phyloP scores from a whole-genome alignment of 257 asterid species.

The Agastache rugosa region DNA sequence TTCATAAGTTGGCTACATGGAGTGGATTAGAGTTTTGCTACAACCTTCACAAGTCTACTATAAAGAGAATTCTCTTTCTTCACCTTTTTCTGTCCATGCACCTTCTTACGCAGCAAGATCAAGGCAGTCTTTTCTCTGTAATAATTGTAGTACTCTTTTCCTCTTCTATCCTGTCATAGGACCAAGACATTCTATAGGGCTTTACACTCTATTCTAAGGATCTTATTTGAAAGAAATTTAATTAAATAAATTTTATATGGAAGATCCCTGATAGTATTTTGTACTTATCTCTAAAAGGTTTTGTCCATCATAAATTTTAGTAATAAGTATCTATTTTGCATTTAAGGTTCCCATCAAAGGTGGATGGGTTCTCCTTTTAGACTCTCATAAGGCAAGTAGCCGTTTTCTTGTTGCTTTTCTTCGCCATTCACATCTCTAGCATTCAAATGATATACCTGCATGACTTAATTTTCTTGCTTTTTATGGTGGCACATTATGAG shows the following conservation, averaged over 20 bases:
- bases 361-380: background rate
- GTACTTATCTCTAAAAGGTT: no score
- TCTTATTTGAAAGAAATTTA: no score
- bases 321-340: background rate
- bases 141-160: no score
- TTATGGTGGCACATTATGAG: background rate
- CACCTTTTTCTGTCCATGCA: slow-evolving; percentile 1
- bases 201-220: background rate
- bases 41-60: background rate
- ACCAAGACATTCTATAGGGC: background rate
- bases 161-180: background rate
- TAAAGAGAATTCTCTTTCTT: background rate
- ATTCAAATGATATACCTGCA: background rate
- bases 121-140: background rate
- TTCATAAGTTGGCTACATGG: background rate
- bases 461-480: slow-evolving; percentile 12
- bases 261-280: no score
- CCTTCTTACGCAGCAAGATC: background rate
- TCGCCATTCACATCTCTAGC: background rate
- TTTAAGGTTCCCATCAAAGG: background rate
- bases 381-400: background rate
- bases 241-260: no score
- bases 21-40: background rate
- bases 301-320: no score
- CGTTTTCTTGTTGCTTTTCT: background rate